Conservation (phyloP, 345 rosid genomes). For the Citrus unshiu region DNA sequence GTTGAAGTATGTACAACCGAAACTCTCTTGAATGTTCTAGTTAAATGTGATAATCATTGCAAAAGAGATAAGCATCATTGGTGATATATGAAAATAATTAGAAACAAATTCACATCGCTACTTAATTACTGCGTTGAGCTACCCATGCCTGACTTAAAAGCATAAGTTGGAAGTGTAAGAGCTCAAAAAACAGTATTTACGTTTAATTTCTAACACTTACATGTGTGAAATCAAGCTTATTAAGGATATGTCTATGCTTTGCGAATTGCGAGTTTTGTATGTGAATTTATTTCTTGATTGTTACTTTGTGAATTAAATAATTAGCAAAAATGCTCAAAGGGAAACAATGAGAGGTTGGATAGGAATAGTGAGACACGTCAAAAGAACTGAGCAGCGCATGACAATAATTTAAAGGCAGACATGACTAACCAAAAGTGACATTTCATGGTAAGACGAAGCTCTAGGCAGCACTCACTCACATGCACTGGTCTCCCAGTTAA, state of each 20-base stretch:
- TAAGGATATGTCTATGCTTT: too few species aligned
- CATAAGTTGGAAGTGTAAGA: too few species aligned
- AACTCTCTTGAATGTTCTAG: not conserved
- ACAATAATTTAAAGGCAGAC: slow-evolving; percentile 1
- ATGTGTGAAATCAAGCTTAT: not conserved
- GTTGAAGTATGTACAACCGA: not conserved
- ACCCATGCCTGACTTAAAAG: too few species aligned
- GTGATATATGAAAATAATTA: not conserved
- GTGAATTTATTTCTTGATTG: not conserved
- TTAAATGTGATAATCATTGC: not conserved
- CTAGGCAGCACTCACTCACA: slow-evolving; percentile 31
- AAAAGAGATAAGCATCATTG: not conserved
- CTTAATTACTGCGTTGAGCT: too few species aligned
- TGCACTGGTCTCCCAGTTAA: slow-evolving; percentile 33
- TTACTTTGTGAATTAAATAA: not conserved
- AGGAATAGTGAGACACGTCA: not conserved
- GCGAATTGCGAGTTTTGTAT: not conserved
- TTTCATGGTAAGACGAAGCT: slow-evolving; percentile 19
- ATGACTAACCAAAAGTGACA: slow-evolving; percentile 15
- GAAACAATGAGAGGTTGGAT: not conserved
- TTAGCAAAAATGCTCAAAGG: not conserved
- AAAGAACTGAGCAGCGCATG: not conserved
- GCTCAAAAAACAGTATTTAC: too few species aligned
- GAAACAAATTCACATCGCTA: not conserved
- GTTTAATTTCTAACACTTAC: not conserved